Conservation (phyloP, 1,284 basidiomycete species). For the Anthracocystis panici-leucophaei region DNA sequence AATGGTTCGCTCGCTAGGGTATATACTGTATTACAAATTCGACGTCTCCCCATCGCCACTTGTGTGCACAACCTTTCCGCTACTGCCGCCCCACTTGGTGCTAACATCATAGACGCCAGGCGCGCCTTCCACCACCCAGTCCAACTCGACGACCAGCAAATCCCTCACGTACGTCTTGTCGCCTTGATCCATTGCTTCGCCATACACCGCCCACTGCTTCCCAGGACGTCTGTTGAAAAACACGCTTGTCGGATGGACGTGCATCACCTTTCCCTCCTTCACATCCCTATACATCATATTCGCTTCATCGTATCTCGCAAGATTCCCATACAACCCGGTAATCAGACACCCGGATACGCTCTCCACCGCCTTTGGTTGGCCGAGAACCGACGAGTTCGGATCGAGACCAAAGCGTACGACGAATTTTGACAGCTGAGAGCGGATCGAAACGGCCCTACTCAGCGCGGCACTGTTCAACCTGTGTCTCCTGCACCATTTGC, state of each 20-base stretch:
- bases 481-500: conserved; percentile 91
- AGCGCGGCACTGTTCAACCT: conserved; percentile 91
- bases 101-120: conserved; percentile 29
- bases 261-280: conserved; percentile 77
- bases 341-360: conserved; percentile 83
- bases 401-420: conserved; percentile 80
- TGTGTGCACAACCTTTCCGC: background rate
- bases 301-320: conserved; percentile 72
- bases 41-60: background rate
- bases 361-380: conserved; percentile 71
- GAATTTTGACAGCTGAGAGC: conserved; percentile 90
- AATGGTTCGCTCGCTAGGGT: background rate
- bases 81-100: background rate
- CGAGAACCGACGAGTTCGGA: conserved; percentile 75
- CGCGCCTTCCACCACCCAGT: conserved; percentile 68
- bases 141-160: conserved; percentile 67
- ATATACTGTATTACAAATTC: background rate
- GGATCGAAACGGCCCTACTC: conserved; percentile 89
- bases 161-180: conserved; percentile 78
- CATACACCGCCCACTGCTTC: conserved; percentile 85
- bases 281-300: conserved; percentile 81
- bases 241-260: conserved; percentile 93
- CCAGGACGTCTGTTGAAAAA: conserved; percentile 92
- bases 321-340: conserved; percentile 93
- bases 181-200: conserved; percentile 79